Evolutionary conservation across 331 rosid genomes (phyloP).

Genomic region (Quercus tomentella): DNA sequence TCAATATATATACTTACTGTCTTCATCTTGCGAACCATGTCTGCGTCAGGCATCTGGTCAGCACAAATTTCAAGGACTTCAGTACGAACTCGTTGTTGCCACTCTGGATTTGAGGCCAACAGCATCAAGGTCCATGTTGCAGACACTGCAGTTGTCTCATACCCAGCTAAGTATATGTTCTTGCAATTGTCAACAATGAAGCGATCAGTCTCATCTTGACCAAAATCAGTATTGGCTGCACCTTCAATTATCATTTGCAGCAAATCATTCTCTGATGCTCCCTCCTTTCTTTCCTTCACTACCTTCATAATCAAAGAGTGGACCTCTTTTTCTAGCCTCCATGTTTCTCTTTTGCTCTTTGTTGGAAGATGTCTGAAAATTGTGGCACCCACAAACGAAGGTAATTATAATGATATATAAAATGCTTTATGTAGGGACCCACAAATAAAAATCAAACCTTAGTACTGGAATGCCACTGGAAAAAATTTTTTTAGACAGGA

Average conservation of each 20-base stretch:
- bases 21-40: conserved; percentile 23
- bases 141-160: conserved; percentile 19
- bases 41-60: conserved; percentile 3
- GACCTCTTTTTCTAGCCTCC: conserved; percentile 1
- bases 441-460: no score
- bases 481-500: no score
- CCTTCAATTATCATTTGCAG: conserved; percentile 23
- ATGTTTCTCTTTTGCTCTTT: not conserved
- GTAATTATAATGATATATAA: no score
- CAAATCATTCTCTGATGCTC: conserved; percentile 9
- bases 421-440: no score
- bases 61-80: conserved; percentile 14
- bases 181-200: conserved; percentile 28
- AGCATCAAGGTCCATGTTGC: conserved; percentile 24
- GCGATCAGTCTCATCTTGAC: not conserved
- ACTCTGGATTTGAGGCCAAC: conserved; percentile 28
- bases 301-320: not conserved
- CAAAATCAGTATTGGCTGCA: not conserved
- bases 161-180: conserved; percentile 24
- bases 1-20: not conserved
- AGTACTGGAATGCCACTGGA: no score
- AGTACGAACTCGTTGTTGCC: conserved; percentile 16
- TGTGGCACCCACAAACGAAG: not conserved
- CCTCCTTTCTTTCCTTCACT: not conserved
- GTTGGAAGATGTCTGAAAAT: not conserved